These are phyloP conservation scores for Trichoderma brevicompactum DNA, from an alignment of 2,329 filamentous ascomycete genomes.

Conservation along the genomic window DNA sequence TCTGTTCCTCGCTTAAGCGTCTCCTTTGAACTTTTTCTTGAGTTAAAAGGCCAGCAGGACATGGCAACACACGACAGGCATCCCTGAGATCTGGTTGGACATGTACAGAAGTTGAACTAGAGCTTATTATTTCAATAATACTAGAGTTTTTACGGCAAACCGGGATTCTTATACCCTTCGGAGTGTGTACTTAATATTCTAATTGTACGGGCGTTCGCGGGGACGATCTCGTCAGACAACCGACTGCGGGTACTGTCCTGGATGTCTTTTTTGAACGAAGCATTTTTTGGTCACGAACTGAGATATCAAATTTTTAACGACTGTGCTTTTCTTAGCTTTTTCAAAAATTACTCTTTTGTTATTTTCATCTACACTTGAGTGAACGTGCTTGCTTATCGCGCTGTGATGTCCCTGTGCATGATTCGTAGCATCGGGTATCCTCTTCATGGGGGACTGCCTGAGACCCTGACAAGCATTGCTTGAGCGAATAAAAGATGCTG, in stretches of 20 bases:
- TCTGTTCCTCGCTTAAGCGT: slow-evolving; percentile 58
- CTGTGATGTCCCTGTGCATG: neutral
- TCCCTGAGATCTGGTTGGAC: slow-evolving; percentile 40
- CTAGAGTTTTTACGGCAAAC: slow-evolving; percentile 35
- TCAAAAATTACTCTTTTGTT: slow-evolving; percentile 9
- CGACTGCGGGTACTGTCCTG: slow-evolving; percentile 31
- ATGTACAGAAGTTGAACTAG: slow-evolving; percentile 47
- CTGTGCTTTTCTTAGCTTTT: slow-evolving; percentile 21
- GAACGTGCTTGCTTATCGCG: neutral
- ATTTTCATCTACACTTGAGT: neutral
- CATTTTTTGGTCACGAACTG: slow-evolving; percentile 31
- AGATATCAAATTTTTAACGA: slow-evolving; percentile 28
- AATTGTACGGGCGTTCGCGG: slow-evolving; percentile 45
- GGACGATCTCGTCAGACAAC: slow-evolving; percentile 29
- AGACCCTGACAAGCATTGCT: neutral
- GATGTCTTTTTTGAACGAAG: slow-evolving; percentile 32
- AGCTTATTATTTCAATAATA: slow-evolving; percentile 42
- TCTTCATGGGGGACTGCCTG: too few species aligned
- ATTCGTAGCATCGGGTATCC: neutral
- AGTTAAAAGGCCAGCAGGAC: slow-evolving; percentile 48
- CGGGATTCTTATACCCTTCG: slow-evolving; percentile 28
- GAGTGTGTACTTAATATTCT: slow-evolving; percentile 53
- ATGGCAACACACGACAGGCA: slow-evolving; percentile 47
- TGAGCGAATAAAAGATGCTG: neutral
- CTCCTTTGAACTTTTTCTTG: slow-evolving; percentile 40